Percentiles rank a stretch among this genome's conserved stretches.
Conservation (phyloP, 257 asterid species). For the Solanum megistacrolobum region DNA sequence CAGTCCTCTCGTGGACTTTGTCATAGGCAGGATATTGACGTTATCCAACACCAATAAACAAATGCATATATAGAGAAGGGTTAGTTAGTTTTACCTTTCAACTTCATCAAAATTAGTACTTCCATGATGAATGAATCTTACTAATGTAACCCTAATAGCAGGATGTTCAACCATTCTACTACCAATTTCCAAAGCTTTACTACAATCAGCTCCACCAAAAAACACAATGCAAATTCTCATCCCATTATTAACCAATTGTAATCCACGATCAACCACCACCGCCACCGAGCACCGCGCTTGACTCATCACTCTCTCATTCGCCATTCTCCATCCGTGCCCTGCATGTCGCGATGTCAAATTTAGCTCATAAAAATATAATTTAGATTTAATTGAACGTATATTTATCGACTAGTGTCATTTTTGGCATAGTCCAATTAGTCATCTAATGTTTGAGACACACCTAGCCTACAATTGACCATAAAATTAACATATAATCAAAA, state of each 20-base stretch:
- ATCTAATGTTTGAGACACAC: neutral
- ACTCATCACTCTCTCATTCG: constrained; percentile 18
- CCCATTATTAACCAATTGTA: neutral
- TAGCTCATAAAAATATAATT: neutral
- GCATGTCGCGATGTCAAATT: neutral
- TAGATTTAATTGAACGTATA: rapidly evolving
- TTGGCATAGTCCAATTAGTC: neutral
- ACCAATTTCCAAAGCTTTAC: constrained; percentile 35
- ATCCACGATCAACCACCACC: constrained; percentile 27
- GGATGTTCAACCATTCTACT: constrained; percentile 51
- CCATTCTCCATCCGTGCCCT: constrained; percentile 28
- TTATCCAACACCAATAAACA: rapidly evolving
- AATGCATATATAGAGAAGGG: neutral
- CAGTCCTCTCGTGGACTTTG: neutral
- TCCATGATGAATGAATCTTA: constrained; percentile 16
- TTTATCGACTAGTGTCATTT: neutral
- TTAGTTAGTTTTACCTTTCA: neutral
- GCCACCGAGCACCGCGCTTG: constrained; percentile 22
- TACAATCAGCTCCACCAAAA: constrained; percentile 47
- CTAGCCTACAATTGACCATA: neutral
- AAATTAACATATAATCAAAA: neutral
- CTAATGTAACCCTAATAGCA: constrained; percentile 20
- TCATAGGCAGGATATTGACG: neutral
- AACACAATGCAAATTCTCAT: constrained; percentile 33
- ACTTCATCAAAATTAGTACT: neutral